phyloP scores from a whole-genome alignment of 2,329 filamentous ascomycete species.

The Fusarium praegraminearum region DNA sequence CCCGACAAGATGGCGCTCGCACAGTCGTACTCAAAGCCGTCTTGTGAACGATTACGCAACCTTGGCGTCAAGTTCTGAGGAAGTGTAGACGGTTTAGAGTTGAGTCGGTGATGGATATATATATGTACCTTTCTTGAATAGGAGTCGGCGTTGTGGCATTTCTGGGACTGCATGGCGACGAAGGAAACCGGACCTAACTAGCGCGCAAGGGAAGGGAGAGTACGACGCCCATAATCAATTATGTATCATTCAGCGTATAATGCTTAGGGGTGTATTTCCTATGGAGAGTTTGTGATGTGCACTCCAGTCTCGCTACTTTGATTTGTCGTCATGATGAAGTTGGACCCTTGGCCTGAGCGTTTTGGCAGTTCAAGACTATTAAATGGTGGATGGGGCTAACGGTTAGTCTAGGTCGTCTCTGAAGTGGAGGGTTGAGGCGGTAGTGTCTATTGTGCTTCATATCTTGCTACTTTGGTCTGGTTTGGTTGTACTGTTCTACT shows the following conservation, averaged over 20 bases:
- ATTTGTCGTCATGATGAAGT: slow-evolving; percentile 1
- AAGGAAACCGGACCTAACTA: slow-evolving; percentile 24
- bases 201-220: slow-evolving; percentile 19
- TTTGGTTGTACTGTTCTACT: neutral
- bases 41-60: slow-evolving; percentile 64
- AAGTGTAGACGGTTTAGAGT: neutral
- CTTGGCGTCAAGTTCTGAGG: slow-evolving; percentile 52
- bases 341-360: slow-evolving; percentile 30
- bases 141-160: slow-evolving; percentile 50
- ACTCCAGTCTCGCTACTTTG: slow-evolving; percentile 9
- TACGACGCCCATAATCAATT: slow-evolving; percentile 36
- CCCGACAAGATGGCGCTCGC: slow-evolving; percentile 82
- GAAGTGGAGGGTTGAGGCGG: neutral
- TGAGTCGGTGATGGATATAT: slow-evolving; percentile 5
- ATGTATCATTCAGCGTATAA: slow-evolving; percentile 33
- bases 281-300: neutral
- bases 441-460: neutral
- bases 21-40: slow-evolving; percentile 62
- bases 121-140: slow-evolving; percentile 42
- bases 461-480: neutral
- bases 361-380: slow-evolving; percentile 6
- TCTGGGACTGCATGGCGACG: slow-evolving; percentile 45
- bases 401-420: neutral
- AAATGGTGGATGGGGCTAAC: slow-evolving; percentile 2
- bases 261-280: slow-evolving; percentile 17